Evolutionary conservation across 352 stramenopile species (phyloP), one percentile per base, ranked within the genome.

Genomic region (Phytophthora sp.): DNA sequence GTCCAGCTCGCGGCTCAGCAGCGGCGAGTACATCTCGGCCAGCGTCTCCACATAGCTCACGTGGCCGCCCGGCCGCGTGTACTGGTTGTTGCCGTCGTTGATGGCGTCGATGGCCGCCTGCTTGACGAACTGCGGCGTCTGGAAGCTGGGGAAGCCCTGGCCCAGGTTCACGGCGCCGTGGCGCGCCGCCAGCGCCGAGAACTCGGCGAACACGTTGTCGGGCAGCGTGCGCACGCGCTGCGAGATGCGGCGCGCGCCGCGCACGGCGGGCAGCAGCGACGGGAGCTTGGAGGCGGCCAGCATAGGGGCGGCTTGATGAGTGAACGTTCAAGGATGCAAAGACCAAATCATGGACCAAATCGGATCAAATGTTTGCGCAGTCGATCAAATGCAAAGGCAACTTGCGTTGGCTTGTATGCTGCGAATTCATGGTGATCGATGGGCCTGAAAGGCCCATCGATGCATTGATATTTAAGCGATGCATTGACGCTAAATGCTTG

Each of bases 111-210:
- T 84, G 2, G 92, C 82, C 17, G 89, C 84, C 58, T 93, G 62
- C 71, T 97, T 97, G 31, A 96, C 82, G 54, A 98, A 98, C 15
- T 83, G 80, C 4, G 87, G 95, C 11, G 94, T 98, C 20, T 89
- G 69, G 83, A 97, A 99, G 67, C 96, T 94, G 18, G 97, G 97
- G 81, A 99, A 99, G 48, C 96, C 96, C 76, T 99, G 96, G 6
- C 95, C 97, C 37, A 99, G 79, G 72, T 99, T 99, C 38, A 98
- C 89, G 5, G 92, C 83, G 11, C 80, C 72, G 44, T 96, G 77
- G 63, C 94, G 54, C 11, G 73, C 67, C 2, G 93, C 89, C 9
- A 98, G 75, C 31, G 82, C 88, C 21, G 92, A 93, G 60, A 96
- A 94, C 71, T 96, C 87, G 10, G 86, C 86, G 46, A 95, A 96